Evolutionary conservation across 2,329 filamentous ascomycete genomes (phyloP).

Genomic region (Trichothecium sympodiale): DNA sequence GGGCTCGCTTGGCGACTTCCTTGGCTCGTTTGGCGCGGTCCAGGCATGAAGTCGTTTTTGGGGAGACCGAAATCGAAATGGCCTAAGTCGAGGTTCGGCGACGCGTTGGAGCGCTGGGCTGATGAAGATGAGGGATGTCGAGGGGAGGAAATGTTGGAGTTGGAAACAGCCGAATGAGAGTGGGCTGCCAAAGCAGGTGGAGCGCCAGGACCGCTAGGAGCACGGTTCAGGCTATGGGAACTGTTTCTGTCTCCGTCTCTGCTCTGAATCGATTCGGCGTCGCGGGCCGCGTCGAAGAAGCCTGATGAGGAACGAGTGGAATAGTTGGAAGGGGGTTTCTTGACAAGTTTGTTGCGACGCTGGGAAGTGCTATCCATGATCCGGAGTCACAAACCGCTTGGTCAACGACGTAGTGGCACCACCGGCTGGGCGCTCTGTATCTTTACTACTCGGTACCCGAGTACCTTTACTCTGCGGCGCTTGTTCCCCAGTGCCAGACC

Average conservation of each 20-base stretch:
- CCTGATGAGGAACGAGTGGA: slow-evolving; percentile 32
- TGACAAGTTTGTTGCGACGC: slow-evolving; percentile 47
- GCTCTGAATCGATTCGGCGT: slow-evolving; percentile 47
- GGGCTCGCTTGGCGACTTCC: slow-evolving; percentile 10
- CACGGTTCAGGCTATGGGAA: slow-evolving; percentile 50
- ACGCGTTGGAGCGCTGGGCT: slow-evolving; percentile 31
- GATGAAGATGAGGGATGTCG: slow-evolving; percentile 26
- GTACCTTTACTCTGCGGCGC: too few relatives aligned
- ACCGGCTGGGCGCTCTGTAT: too few relatives aligned
- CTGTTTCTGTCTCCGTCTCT: slow-evolving; percentile 34
- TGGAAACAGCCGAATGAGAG: slow-evolving; percentile 37
- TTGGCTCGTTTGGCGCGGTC: slow-evolving; percentile 15
- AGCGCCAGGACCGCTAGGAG: slow-evolving; percentile 46
- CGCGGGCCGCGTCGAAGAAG: slow-evolving; percentile 39
- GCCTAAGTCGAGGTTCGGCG: slow-evolving; percentile 32
- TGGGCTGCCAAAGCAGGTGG: slow-evolving; percentile 16
- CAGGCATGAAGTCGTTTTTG: slow-evolving; percentile 2
- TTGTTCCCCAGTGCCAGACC: too few relatives aligned
- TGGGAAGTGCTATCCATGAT: slow-evolving; percentile 42
- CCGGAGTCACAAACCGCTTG: slow-evolving; percentile 9
- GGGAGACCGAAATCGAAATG: slow-evolving; percentile 28
- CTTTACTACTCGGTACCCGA: too few relatives aligned
- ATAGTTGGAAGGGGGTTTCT: slow-evolving; percentile 44
- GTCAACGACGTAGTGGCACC: background rate
- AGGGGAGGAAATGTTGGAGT: slow-evolving; percentile 33